Evolutionary conservation across 305 asterid genomes (phyloP), one percentile per base, ranked within the genome.

Genomic region (Caryopteris hybrid): DNA sequence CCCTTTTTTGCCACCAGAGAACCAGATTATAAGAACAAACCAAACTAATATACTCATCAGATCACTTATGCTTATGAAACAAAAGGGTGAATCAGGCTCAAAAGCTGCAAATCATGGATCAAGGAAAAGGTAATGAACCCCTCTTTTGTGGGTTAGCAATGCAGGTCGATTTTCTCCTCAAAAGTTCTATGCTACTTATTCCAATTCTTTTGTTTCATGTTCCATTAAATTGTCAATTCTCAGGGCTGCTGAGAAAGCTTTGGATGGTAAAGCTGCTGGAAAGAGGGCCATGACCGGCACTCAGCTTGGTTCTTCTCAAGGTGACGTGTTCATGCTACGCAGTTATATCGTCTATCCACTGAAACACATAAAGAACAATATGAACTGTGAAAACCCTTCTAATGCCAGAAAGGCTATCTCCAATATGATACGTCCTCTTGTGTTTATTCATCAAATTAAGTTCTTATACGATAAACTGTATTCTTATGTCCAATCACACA

Each of bases 11-110:
- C 27, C 59, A 42, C 58, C 89, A 83, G 97, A 75, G 70, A 78
- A 81, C 72, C 98, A 93, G 84, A 56, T 82, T 68, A 90, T 93
- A 75, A 83, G 81, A 74, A 93, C 98, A 58, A 82, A 93, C 82
- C 95, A 85, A 69, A 82, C 80, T 43, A 93, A 90, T 79, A 88
- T 90, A 76, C 72, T 93, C 78, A 86, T 93, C 65, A 79, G 98
- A 78, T 90, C 98, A 69, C 92, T 93, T 64, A 81, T 75, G 80
- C 84, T 86, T 65, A 81, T 84, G 80, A 87, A 89, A 69, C 97
- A 86, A 68, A 88, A 78, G 78, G 84, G 84, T 17, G 88, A 85
- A 39, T 61, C 80, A 29, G 29, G 74, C 72, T 73, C 85, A 58
- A 86, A 82, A 71, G 65, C 76, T 59, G 56, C 88, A 64, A 76